Evolutionary conservation across 805 yeast species (phyloP).

Genomic region (Candida takata): DNA sequence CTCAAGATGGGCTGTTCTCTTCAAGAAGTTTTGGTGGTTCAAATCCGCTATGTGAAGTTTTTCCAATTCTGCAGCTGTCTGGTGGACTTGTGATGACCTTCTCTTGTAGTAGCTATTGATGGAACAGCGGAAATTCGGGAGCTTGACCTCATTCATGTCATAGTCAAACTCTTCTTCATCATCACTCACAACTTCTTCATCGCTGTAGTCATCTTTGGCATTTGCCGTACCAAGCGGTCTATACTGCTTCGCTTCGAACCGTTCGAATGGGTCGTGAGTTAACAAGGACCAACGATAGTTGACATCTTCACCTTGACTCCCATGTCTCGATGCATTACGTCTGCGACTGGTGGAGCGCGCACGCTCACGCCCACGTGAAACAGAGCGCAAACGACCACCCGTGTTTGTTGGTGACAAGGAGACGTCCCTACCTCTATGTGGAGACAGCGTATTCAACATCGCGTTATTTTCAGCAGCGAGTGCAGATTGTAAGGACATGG

Average conservation of each 20-base stretch:
- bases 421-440: constrained; percentile 6
- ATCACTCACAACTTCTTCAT: constrained; percentile 55
- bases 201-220: constrained; percentile 29
- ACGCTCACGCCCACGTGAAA: constrained; percentile 13
- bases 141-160: constrained; percentile 30
- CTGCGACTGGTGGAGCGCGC: constrained; percentile 10
- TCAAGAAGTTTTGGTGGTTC: constrained; percentile 4
- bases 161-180: constrained; percentile 29
- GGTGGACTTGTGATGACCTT: constrained; percentile 4
- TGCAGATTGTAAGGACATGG: constrained; percentile 2
- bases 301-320: constrained; percentile 25
- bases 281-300: constrained; percentile 54
- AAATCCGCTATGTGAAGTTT: constrained; percentile 5
- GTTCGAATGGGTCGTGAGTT: constrained; percentile 67
- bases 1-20: constrained; percentile 26
- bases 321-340: constrained; percentile 13
- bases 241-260: constrained; percentile 31
- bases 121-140: constrained; percentile 23
- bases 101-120: constrained; percentile 27
- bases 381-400: constrained; percentile 6
- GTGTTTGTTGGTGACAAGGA: constrained; percentile 7
- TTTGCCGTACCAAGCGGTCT: constrained; percentile 18
- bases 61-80: constrained; percentile 2
- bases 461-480: background rate
- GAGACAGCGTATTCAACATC: background rate